phyloP scores from a whole-genome alignment of 2,329 filamentous ascomycete genomes.

The Scedosporium apiospermum region DNA sequence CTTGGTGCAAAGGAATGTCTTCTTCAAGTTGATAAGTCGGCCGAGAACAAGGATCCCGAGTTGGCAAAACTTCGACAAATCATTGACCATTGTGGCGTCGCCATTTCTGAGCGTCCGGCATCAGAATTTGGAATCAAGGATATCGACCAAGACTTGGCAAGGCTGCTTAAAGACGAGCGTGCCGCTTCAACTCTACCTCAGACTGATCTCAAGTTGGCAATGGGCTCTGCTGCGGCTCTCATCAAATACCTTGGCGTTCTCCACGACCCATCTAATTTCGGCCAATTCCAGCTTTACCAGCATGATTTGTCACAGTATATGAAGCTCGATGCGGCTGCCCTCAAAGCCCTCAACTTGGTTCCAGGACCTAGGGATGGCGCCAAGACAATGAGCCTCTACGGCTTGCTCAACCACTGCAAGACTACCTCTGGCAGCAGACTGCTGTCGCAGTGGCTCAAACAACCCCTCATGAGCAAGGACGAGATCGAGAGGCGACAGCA shows the following conservation, averaged over 20 bases:
- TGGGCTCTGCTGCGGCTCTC: conserved; percentile 86
- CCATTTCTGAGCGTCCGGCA: conserved; percentile 68
- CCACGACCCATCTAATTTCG: conserved; percentile 89
- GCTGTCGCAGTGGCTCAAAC: conserved; percentile 93
- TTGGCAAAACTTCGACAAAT: conserved; percentile 79
- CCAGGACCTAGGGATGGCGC: conserved; percentile 86
- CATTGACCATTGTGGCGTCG: conserved; percentile 84
- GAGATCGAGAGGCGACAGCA: conserved; percentile 90
- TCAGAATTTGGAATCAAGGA: conserved; percentile 80
- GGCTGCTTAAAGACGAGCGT: conserved; percentile 79
- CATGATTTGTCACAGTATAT: conserved; percentile 96
- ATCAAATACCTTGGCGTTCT: conserved; percentile 91
- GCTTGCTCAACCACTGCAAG: conserved; percentile 93
- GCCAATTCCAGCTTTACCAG: conserved; percentile 94
- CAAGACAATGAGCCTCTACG: conserved; percentile 97
- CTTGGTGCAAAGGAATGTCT: conserved; percentile 91
- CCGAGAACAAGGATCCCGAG: conserved; percentile 84
- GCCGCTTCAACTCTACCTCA: conserved; percentile 71
- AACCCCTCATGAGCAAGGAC: conserved; percentile 82
- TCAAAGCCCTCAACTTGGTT: conserved; percentile 95
- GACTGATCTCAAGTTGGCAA: conserved; percentile 87
- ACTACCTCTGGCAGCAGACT: conserved; percentile 86
- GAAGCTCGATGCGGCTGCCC: conserved; percentile 91
- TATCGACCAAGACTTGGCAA: conserved; percentile 87
- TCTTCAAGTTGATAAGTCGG: conserved; percentile 65